Evolutionary conservation across 2,329 filamentous ascomycete species (phyloP).

Genomic region (Mycogone perniciosa): DNA sequence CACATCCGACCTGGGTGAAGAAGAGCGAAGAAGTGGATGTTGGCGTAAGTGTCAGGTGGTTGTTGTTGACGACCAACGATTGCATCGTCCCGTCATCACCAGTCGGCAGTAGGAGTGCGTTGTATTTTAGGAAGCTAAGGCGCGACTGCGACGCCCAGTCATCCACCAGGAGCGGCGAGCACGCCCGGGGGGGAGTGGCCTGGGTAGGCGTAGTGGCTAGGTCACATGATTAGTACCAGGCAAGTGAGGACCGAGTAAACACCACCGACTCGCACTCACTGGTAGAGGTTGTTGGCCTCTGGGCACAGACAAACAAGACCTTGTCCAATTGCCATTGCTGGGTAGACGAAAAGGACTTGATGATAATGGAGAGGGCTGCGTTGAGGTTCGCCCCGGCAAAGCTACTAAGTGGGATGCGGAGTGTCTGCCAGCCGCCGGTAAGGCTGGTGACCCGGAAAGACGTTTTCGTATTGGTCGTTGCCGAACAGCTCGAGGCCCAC

Average conservation of each 20-base stretch:
- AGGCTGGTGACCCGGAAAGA: slow-evolving; percentile 39
- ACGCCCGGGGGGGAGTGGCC: slow-evolving; percentile 19
- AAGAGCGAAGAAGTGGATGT: slow-evolving; percentile 46
- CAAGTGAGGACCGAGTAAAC: background rate
- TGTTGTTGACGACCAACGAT: slow-evolving; percentile 46
- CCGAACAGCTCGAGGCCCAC: slow-evolving; percentile 34
- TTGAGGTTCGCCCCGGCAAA: slow-evolving; percentile 45
- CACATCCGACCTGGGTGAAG: slow-evolving; percentile 50
- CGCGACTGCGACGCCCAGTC: slow-evolving; percentile 58
- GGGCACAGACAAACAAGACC: slow-evolving; percentile 38
- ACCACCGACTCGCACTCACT: slow-evolving; percentile 11
- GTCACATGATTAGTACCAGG: background rate
- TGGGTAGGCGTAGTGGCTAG: slow-evolving; percentile 4
- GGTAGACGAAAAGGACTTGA: slow-evolving; percentile 29
- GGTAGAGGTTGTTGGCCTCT: slow-evolving; percentile 8
- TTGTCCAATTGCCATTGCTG: slow-evolving; percentile 40
- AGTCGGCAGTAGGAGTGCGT: slow-evolving; percentile 48
- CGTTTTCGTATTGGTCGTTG: slow-evolving; percentile 35
- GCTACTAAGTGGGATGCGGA: slow-evolving; percentile 43
- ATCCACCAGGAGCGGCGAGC: slow-evolving; percentile 44
- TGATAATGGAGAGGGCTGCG: slow-evolving; percentile 40
- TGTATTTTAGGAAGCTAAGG: slow-evolving; percentile 55
- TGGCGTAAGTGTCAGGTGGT: slow-evolving; percentile 47
- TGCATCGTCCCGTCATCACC: slow-evolving; percentile 53
- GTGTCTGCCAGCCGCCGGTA: slow-evolving; percentile 42